phyloP scores from a whole-genome alignment of 2,329 filamentous ascomycete genomes.

The Penicillium polonicum region DNA sequence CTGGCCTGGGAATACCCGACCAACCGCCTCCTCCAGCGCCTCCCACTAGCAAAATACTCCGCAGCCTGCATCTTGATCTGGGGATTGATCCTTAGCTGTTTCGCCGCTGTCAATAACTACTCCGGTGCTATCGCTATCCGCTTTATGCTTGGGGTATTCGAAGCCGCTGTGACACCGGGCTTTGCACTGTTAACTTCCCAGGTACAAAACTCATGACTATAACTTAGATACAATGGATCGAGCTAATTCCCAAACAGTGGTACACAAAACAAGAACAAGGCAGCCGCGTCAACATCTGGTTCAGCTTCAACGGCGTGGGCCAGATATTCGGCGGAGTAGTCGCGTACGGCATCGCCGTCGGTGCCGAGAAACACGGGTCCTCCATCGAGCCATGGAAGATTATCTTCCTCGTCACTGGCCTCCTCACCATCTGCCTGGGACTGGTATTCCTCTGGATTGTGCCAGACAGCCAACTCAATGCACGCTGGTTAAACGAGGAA shows the following conservation, averaged over 20 bases:
- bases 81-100: conserved; percentile 61
- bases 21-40: conserved; percentile 60
- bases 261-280: conserved; percentile 70
- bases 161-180: conserved; percentile 66
- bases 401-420: conserved; percentile 55
- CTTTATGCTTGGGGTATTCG: conserved; percentile 67
- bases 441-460: conserved; percentile 52
- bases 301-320: conserved; percentile 64
- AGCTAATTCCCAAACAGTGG: conserved; percentile 51
- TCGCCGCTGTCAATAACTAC: conserved; percentile 62
- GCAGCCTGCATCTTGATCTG: conserved; percentile 64
- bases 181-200: conserved; percentile 66
- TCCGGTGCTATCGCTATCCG: conserved; percentile 62
- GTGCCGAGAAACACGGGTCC: conserved; percentile 55
- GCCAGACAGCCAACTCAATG: conserved; percentile 62
- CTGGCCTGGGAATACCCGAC: conserved; percentile 66
- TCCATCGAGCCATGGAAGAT: conserved; percentile 66
- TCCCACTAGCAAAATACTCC: conserved; percentile 67
- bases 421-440: conserved; percentile 53
- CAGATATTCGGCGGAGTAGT: conserved; percentile 64
- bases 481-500: conserved; percentile 61
- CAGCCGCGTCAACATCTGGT: conserved; percentile 64
- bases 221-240: no score
- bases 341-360: conserved; percentile 63
- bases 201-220: conserved; percentile 17